Base-by-base conservation (phyloP, 768 basidiomycete genomes). In the Tylopilus felleus region DNA sequence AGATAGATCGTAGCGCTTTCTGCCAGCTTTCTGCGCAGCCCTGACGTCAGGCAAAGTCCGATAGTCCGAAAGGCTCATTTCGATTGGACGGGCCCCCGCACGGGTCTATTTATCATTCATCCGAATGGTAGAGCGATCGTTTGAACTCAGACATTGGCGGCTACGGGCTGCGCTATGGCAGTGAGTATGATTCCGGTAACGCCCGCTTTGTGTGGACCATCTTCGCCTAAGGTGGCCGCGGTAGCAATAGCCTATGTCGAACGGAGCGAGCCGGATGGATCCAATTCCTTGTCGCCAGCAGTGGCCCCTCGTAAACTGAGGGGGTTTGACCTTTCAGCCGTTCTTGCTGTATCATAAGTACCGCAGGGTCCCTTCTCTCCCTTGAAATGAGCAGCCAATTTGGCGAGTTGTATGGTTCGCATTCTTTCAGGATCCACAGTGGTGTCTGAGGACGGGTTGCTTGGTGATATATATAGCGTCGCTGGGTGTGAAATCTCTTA, bases 1-100 rank as follows among this genome's bases (percentile, higher is more conserved):
- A 39, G 38, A 57, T 55, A 39, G 38, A 57, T 55, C 47, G 14
- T 53, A 38, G 42, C 36, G 19, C 33, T 58, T 53, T 58, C 48
- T 47, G 51, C 53, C 47, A 19, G 60, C 54, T 53, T 55, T 65
- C 55, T 38, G 36, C 63, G 57, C 60, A 60, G 60, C 27, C n/a
- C 53, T 67, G 65, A 66, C 65, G 65, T 66, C 65, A 66, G 48
- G 47, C 49, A 21, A 51, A 59, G 47, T 53, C 31, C 19, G 28
- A 42, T 43, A 19, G 49, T 28, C 49, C 38, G 31, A 43, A 45
- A 41, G 17, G 22, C 28, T 9, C 36, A n/a, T 28, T 35, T 42
- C 31, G 46, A 50, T 47, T 38, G 38, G 46, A 42, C 28, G 19
- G 36, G 23, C 3, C 29, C 19, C 9, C 17, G 19, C 35, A 31